Conservation (phyloP, 352 stramenopile species). For the Globisporangium perplexum region DNA sequence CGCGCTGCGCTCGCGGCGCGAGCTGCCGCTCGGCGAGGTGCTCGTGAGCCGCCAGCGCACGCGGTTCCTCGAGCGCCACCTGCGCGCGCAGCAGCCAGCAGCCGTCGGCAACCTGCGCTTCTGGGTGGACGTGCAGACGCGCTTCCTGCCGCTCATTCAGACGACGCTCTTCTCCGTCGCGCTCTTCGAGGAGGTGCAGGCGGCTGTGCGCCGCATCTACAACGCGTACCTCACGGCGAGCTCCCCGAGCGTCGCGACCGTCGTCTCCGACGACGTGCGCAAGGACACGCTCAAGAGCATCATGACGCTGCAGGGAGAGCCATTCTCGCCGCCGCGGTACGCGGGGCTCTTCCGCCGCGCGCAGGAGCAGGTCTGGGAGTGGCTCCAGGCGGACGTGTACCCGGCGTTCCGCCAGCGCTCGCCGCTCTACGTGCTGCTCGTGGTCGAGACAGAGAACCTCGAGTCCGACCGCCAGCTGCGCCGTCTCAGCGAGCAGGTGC, state of each 20-base stretch:
- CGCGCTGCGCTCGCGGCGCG: conserved; percentile 39
- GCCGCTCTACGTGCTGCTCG: conserved; percentile 52
- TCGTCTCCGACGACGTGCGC: conserved; percentile 43
- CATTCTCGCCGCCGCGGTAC: conserved; percentile 66
- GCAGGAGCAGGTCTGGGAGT: conserved; percentile 68
- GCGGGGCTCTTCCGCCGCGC: conserved; percentile 62
- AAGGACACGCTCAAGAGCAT: conserved; percentile 62
- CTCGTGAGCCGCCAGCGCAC: conserved; percentile 51
- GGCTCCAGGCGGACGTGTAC: conserved; percentile 61
- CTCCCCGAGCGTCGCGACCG: conserved; percentile 20
- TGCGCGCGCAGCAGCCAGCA: conserved; percentile 21
- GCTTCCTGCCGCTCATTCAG: conserved; percentile 64
- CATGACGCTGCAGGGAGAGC: conserved; percentile 63
- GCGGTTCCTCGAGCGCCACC: conserved; percentile 44
- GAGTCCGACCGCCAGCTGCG: conserved; percentile 57
- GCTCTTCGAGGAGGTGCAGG: conserved; percentile 69
- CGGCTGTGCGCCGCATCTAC: conserved; percentile 54
- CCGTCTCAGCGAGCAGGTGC: conserved; percentile 58
- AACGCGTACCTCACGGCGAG: conserved; percentile 55
- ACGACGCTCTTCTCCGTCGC: conserved; percentile 54
- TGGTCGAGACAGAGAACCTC: conserved; percentile 69
- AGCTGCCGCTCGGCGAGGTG: conserved; percentile 59
- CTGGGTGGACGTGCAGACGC: conserved; percentile 71
- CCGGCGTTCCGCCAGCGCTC: conserved; percentile 45
- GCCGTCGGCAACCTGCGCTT: conserved; percentile 57